A percentile compares a stretch with the other conserved stretches of the same genome.
Conservation (phyloP, 2,329 filamentous ascomycete genomes). For the Apiospora phragmitis region DNA sequence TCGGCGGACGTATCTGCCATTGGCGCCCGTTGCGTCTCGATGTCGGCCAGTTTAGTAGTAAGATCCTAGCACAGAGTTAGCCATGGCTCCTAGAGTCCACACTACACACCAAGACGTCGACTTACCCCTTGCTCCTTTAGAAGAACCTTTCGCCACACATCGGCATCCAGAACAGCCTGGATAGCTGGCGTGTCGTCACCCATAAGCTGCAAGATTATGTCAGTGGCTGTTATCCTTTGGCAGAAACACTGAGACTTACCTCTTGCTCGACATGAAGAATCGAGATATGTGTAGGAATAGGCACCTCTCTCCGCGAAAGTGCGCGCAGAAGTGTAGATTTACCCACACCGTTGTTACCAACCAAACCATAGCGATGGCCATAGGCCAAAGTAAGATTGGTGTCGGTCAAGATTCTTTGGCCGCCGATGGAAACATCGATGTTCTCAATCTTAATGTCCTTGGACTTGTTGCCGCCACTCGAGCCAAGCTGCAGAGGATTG, state of each 20-base stretch:
- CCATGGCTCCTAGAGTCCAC: background rate
- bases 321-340: slow-evolving; percentile 94
- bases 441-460: slow-evolving; percentile 99
- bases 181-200: slow-evolving; percentile 94
- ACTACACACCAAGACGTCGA: slow-evolving; percentile 18
- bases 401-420: slow-evolving; percentile 85
- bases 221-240: slow-evolving; percentile 16
- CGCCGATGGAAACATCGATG: slow-evolving; percentile 91
- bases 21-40: slow-evolving; percentile 75
- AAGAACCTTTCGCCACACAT: slow-evolving; percentile 97
- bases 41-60: slow-evolving; percentile 67
- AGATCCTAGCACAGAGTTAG: slow-evolving; percentile 64
- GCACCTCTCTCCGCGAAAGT: slow-evolving; percentile 86
- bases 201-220: slow-evolving; percentile 62
- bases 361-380: slow-evolving; percentile 91
- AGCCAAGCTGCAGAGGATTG: slow-evolving; percentile 88
- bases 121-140: slow-evolving; percentile 81
- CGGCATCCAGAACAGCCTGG: slow-evolving; percentile 93
- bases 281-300: slow-evolving; percentile 95
- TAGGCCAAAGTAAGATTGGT: slow-evolving; percentile 89
- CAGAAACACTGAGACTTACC: slow-evolving; percentile 47
- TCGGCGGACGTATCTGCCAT: slow-evolving; percentile 92
- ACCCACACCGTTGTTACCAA: slow-evolving; percentile 99
- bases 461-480: slow-evolving; percentile 75
- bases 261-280: slow-evolving; percentile 99